Conservation (phyloP, 192 early-diverging fungal genomes). For the Chytriomyces sp. region DNA sequence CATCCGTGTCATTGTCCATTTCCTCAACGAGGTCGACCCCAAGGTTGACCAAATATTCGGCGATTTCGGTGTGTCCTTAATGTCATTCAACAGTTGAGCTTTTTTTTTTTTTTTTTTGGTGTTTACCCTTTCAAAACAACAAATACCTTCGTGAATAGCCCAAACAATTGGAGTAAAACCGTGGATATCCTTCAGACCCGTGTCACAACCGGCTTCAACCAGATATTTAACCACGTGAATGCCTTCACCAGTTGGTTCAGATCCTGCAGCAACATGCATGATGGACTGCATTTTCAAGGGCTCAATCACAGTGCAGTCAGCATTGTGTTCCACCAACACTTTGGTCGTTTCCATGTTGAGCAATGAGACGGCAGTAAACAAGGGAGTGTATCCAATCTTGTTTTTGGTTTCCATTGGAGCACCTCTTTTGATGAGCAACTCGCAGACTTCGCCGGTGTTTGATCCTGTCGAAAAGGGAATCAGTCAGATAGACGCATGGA, state of each 20-base stretch:
- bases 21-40: neutral
- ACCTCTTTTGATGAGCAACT: neutral
- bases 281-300: neutral
- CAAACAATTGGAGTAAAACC: neutral
- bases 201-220: neutral
- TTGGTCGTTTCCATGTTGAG: constrained; percentile 1
- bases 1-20: neutral
- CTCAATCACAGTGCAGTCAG: neutral
- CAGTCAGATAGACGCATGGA: neutral
- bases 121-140: neutral
- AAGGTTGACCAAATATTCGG: neutral
- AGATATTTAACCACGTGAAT: neutral
- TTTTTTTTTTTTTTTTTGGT: neutral
- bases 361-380: neutral
- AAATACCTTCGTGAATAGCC: constrained; percentile 7
- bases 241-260: neutral
- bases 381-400: neutral
- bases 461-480: neutral
- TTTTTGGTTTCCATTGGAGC: neutral
- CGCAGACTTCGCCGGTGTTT: neutral
- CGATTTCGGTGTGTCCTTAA: neutral
- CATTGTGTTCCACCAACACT: neutral
- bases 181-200: neutral
- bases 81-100: neutral
- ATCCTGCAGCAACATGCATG: neutral